Evolutionary conservation across 2,329 filamentous ascomycete genomes (phyloP).

Genomic region (Ascochyta lentis): DNA sequence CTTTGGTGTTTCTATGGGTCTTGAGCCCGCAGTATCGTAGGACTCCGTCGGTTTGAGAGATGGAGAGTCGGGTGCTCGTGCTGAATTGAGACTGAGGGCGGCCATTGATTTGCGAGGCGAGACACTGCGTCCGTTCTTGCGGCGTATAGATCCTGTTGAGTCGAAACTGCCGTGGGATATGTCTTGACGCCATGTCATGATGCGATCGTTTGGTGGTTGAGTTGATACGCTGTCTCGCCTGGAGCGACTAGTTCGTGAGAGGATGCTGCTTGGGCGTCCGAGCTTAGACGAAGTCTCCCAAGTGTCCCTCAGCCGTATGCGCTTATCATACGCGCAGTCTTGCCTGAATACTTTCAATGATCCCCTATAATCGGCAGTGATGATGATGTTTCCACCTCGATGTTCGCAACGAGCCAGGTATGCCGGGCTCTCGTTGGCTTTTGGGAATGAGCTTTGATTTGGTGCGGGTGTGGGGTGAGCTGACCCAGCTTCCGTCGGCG

Average conservation of each 20-base stretch:
- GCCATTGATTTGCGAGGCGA: conserved; percentile 57
- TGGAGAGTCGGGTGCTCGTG: conserved; percentile 27
- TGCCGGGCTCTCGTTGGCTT: conserved; percentile 71
- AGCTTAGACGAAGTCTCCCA: conserved; percentile 75
- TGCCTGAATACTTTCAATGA: conserved; percentile 94
- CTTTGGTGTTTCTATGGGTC: conserved; percentile 24
- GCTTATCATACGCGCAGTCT: conserved; percentile 85
- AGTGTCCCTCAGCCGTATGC: conserved; percentile 65
- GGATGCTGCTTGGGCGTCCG: conserved; percentile 59
- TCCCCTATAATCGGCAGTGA: conserved; percentile 87
- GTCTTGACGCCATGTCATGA: conserved; percentile 84
- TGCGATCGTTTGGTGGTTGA: conserved; percentile 72
- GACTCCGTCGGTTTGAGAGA: conserved; percentile 21
- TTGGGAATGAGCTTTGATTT: conserved; percentile 44
- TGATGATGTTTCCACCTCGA: conserved; percentile 83
- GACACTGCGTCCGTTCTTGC: conserved; percentile 50
- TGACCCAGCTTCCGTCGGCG: conserved; percentile 53
- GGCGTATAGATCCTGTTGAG: conserved; percentile 30
- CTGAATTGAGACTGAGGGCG: conserved; percentile 24
- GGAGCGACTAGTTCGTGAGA: conserved; percentile 59
- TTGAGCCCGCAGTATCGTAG: conserved; percentile 21
- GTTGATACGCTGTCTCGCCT: conserved; percentile 56
- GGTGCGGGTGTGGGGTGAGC: conserved; percentile 43
- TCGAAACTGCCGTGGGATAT: conserved; percentile 63
- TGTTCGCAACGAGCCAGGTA: conserved; percentile 81